phyloP scores from a whole-genome alignment of 1,284 basidiomycete genomes.

The Microbotryum violaceum region DNA sequence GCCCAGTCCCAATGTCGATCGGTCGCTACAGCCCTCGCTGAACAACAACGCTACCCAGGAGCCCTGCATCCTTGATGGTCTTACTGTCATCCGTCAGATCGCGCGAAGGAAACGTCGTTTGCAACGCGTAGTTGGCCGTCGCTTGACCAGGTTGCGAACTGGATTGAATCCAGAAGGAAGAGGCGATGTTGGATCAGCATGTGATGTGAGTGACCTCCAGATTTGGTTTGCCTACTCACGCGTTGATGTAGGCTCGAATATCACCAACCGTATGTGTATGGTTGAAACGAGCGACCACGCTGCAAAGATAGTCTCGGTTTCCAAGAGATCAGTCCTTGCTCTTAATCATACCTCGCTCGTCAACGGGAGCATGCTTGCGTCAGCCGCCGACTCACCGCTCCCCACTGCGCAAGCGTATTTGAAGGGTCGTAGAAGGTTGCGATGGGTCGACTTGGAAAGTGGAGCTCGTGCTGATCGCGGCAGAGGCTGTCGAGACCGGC shows the following conservation, averaged over 20 bases:
- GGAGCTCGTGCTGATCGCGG: slow-evolving; percentile 41
- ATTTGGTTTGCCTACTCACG: slow-evolving; percentile 52
- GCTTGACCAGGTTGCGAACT: slow-evolving; percentile 67
- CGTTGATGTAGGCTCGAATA: slow-evolving; percentile 77
- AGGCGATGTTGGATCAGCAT: neutral
- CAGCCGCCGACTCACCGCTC: slow-evolving; percentile 29
- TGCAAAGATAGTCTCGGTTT: slow-evolving; percentile 35
- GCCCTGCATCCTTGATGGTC: slow-evolving; percentile 65
- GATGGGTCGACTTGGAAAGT: too few species aligned
- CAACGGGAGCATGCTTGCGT: too few species aligned
- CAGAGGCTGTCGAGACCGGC: slow-evolving; percentile 19
- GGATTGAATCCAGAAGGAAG: neutral
- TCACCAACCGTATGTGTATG: slow-evolving; percentile 82
- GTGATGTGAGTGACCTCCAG: neutral
- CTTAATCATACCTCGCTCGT: too few species aligned
- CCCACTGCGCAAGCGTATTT: slow-evolving; percentile 2
- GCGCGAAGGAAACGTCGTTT: slow-evolving; percentile 74
- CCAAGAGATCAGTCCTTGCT: too few species aligned
- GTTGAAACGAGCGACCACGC: slow-evolving; percentile 83
- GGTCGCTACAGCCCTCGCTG: slow-evolving; percentile 52
- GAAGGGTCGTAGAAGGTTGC: slow-evolving; percentile 31
- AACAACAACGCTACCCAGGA: slow-evolving; percentile 76
- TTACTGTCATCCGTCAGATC: slow-evolving; percentile 58
- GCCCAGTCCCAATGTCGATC: too few species aligned
- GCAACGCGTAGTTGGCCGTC: slow-evolving; percentile 64